Percentiles rank a stretch among this genome's conserved stretches.
These are phyloP conservation scores for Gardenia jasminoides DNA, from an alignment of 257 asterid species.

Conservation along the genomic window DNA sequence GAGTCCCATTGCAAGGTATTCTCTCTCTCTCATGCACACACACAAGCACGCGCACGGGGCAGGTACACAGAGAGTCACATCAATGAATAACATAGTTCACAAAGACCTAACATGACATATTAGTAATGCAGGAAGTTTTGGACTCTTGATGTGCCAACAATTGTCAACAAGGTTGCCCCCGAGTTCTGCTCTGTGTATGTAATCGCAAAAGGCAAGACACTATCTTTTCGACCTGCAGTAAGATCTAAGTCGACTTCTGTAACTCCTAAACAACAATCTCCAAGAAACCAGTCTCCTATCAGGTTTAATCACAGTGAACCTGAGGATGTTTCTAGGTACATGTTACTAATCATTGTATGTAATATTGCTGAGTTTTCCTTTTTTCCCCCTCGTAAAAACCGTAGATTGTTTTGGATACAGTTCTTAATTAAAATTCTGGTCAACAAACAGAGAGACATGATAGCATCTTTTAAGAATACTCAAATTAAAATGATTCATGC, in stretches of 20 bases:
- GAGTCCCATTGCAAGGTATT: constrained; percentile 41
- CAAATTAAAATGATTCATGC: neutral
- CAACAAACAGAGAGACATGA: neutral
- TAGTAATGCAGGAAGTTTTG: constrained; percentile 46
- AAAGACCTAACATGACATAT: neutral
- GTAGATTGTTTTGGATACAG: neutral
- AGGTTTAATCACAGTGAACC: constrained; percentile 26
- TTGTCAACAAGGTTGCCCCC: constrained; percentile 68
- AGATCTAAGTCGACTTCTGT: constrained; percentile 18
- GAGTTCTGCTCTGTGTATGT: constrained; percentile 74
- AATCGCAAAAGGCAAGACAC: constrained; percentile 55
- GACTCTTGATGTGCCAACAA: constrained; percentile 58
- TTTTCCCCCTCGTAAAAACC: neutral
- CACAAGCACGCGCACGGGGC: too few relatives aligned
- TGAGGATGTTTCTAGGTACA: constrained; percentile 40
- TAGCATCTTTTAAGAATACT: neutral
- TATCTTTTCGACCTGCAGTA: constrained; percentile 60
- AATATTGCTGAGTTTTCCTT: neutral
- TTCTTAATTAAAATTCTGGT: neutral
- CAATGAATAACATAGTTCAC: neutral
- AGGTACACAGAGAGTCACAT: neutral
- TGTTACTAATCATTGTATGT: neutral
- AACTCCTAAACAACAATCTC: constrained; percentile 26
- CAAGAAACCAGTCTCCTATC: constrained; percentile 25
- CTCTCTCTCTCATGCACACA: neutral